Base-by-base conservation (phyloP, 805 yeast species). In the Saturnispora kantuleensis region DNA sequence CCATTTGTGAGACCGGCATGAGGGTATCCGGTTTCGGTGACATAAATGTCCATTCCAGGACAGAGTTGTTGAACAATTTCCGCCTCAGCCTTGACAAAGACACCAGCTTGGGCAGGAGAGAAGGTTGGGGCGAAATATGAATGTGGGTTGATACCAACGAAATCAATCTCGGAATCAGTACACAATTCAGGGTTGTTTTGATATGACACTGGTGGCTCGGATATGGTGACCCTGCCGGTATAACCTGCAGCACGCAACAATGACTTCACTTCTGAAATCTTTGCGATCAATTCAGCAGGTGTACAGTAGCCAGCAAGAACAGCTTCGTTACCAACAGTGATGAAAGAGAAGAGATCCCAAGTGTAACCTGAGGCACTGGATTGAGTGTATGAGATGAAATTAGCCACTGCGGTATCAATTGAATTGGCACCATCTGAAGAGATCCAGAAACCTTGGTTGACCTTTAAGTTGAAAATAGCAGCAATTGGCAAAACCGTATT, bases 11-110 rank as follows among this genome's bases (percentile, higher is more conserved):
- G 60, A 56, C 96, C 96, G 35, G 69, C 66, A 53, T 81, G 76
- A 55, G 96, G 96, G 60, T 85, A 88, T 37, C 96, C 96, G 5
- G 96, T 87, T 64, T 88, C 96, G 16, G 94, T 80, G 45, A 88
- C 77, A 16, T 68, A 52, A 32, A 84, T 79, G 7, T 66, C 62
- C 60, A 71, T 67, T 47, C 67, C 64, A 28, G 74, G 66, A 67
- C 96, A 88, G 38, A 70, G 64, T 12, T 62, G 63, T 52, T 71
- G 63, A 21, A 79, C 79, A 46, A 79, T 58, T 17, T 55, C 61
- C 50, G 76, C 67, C 66, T 89, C 94, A 30, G 77, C 76, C 41
- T 67, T 62, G 37, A 85, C 77, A 55, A 84, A 89, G 8, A 67
- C 38, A 38, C 96, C 96, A 3, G 96, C 78, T 35, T 74, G 68